A percentile compares a stretch with the other conserved stretches of the same genome.
These are phyloP conservation scores for Breviolum minutum DNA, from an alignment of 73 alveolate species.

Conservation along the genomic window DNA sequence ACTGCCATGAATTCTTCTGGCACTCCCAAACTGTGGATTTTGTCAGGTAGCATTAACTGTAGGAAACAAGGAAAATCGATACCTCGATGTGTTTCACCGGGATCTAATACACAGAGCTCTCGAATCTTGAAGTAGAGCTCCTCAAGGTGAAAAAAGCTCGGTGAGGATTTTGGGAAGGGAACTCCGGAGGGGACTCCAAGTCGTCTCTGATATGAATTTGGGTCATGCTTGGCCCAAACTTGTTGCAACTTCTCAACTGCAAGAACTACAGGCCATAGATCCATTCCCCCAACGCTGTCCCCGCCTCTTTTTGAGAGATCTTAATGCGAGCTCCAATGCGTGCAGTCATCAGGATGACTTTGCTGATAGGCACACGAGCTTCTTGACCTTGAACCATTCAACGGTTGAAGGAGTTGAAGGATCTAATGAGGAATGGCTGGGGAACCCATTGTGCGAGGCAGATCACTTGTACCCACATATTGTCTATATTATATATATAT, in stretches of 20 bases:
- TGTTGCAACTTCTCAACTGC: background rate
- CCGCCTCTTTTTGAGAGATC: constrained; percentile 84
- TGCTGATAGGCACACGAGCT: constrained; percentile 71
- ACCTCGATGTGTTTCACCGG: constrained; percentile 84
- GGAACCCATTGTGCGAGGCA: no score
- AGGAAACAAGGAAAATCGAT: constrained; percentile 89
- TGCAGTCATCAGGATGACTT: constrained; percentile 67
- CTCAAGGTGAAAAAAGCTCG: background rate
- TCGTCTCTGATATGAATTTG: no score
- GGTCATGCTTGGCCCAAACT: background rate
- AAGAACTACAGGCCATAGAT: background rate
- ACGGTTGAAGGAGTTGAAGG: no score
- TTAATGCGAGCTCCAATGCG: constrained; percentile 89
- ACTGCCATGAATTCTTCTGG: background rate
- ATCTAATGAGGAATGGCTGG: no score
- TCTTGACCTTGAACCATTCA: constrained; percentile 54
- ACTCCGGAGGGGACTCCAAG: no score
- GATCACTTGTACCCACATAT: no score
- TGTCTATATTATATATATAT: no score
- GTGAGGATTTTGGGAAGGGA: no score
- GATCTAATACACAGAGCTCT: constrained; percentile 55
- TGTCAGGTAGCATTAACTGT: constrained; percentile 55
- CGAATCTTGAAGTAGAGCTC: constrained; percentile 91
- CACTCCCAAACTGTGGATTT: background rate
- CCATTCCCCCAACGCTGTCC: background rate